Evolutionary conservation across 2,329 filamentous ascomycete genomes (phyloP), one percentile per base, ranked within the genome.

Genomic region (Alternaria rosae): DNA sequence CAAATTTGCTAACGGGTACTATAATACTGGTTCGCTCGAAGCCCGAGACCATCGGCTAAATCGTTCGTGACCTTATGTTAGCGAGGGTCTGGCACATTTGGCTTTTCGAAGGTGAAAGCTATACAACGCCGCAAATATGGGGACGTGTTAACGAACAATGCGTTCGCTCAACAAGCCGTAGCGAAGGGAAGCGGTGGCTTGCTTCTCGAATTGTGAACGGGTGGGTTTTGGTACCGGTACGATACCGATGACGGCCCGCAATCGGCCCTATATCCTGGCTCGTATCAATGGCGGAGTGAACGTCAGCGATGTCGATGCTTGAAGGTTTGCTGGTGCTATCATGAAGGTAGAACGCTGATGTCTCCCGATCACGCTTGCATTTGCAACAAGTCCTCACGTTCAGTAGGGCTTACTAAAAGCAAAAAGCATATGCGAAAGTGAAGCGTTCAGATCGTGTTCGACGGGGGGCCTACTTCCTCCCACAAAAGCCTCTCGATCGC

Each of bases 181-280:
- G 13, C 28, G 30, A 13, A 23, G 35, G 30, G 30, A 35, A 35
- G 5, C 30, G 21, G 47, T 51, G 47, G 47, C 47, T 51, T 51
- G 30, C 47, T 51, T 51, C 13, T 13, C 21, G 10, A 12, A 17
- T 38, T 11, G 20, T 35, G 12, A 6, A 51, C 47, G 35, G 26
- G 30, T 32, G 20, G 32, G 13, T 51, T 35, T 15, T 35, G 47
- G 20, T 35, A 13, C 13, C 13, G 35, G 35, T 38, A 5, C 35
- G 15, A 23, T 23, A 51, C 47, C 15, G 30, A 51, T 51, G 20
- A 20, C 47, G 47, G 47, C 47, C 30, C 30, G 30, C 47, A 51
- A 25, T 51, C 47, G 47, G 28, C 21, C 47, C 47, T 51, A 51
- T n/a, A 51, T 51, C 20, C 47, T 38, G 30, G 47, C 28, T n/a